Conservation (phyloP, 2,329 filamentous ascomycete genomes). For the Xylariaceae sp. region DNA sequence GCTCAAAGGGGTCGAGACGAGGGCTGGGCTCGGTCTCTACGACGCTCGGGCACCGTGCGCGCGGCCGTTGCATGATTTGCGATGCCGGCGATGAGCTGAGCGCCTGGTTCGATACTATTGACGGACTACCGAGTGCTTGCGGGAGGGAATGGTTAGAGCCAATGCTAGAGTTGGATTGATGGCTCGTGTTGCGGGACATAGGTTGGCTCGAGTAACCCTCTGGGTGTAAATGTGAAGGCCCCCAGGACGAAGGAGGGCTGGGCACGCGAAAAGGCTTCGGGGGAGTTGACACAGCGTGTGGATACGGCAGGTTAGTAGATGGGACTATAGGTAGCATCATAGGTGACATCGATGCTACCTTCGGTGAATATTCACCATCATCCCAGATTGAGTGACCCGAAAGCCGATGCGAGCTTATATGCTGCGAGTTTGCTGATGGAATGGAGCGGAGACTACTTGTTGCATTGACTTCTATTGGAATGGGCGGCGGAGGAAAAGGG, state of each 20-base stretch:
- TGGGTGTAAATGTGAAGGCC: conserved; percentile 24
- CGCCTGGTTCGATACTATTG: conserved; percentile 9
- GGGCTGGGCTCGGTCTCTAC: conserved; percentile 45
- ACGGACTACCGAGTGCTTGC: conserved; percentile 4
- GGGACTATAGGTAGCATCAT: not conserved
- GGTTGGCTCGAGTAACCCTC: conserved; percentile 47
- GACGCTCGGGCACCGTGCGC: conserved; percentile 37
- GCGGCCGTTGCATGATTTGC: conserved; percentile 28
- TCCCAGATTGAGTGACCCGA: conserved; percentile 21
- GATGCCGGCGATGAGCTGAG: conserved; percentile 25
- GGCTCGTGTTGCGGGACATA: conserved; percentile 46
- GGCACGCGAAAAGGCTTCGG: conserved; percentile 20
- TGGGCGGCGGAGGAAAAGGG: conserved; percentile 31
- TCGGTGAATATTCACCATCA: conserved; percentile 15
- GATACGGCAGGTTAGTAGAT: conserved; percentile 21
- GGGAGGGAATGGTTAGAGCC: conserved; percentile 24
- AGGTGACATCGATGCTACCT: conserved; percentile 1
- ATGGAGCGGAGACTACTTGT: conserved; percentile 28
- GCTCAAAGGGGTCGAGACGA: conserved; percentile 25
- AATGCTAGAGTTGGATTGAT: conserved; percentile 35
- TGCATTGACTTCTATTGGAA: conserved; percentile 31
- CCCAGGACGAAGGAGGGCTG: conserved; percentile 21
- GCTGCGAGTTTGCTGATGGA: conserved; percentile 7
- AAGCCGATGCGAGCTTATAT: conserved; percentile 13
- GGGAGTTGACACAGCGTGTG: conserved; percentile 23